Conservation (phyloP, 345 rosid species). For the Eucalyptus paniculata region DNA sequence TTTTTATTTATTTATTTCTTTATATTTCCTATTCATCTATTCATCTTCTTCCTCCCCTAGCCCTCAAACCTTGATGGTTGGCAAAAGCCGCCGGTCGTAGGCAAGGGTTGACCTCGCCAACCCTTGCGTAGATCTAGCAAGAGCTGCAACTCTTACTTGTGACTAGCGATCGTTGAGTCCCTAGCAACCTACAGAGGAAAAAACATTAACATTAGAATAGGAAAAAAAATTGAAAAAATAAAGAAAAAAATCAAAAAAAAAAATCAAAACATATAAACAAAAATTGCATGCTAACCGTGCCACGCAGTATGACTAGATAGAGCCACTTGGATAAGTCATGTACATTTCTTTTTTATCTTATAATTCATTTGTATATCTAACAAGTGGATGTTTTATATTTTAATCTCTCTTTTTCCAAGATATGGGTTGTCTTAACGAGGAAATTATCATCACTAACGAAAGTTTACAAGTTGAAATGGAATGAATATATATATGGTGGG, state of each 20-base stretch:
- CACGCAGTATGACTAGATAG: not conserved
- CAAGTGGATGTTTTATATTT: not conserved
- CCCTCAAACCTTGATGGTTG: not conserved
- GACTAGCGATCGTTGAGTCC: not conserved
- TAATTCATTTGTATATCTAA: not conserved
- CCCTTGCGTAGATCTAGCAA: not conserved
- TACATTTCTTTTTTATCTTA: not conserved
- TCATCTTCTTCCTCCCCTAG: not conserved
- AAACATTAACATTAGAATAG: not conserved
- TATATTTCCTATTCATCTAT: too few relatives aligned
- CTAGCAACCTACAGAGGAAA: not conserved
- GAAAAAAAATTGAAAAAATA: not conserved
- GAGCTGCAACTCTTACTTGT: not conserved
- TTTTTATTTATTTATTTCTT: too few relatives aligned
- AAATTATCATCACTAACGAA: not conserved
- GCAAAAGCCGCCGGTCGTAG: not conserved
- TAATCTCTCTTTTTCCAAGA: not conserved
- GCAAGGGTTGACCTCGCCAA: too few relatives aligned
- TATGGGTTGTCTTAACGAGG: not conserved
- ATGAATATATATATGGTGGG: not conserved
- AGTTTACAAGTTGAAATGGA: not conserved
- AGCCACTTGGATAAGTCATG: not conserved
- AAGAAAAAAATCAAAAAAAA: accelerated
- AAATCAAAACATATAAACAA: not conserved
- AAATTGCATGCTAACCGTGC: accelerated